Base-by-base conservation (phyloP, 768 basidiomycete genomes). In the Tubosaeta brunneosetosa region DNA sequence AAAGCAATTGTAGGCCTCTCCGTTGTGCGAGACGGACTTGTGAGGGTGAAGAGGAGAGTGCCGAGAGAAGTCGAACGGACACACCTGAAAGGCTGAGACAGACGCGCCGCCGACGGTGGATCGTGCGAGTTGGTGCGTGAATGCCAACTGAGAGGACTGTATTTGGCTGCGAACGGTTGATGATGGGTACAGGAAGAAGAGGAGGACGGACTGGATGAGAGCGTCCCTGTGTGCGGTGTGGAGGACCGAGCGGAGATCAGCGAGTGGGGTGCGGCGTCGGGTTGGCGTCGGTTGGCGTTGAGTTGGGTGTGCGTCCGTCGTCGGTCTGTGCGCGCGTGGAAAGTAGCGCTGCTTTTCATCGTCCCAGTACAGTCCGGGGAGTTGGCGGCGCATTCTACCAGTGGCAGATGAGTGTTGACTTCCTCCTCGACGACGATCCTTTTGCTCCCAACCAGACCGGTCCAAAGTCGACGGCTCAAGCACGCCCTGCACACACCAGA, bases 401-500 rank as follows among this genome's bases (percentile, higher is more conserved):
- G n/a, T n/a, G n/a, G 31, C 9, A 29, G 29, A 29, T 29, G 29
- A 29, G 11, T 27, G 27, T 26, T 25, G 12, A 10, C 27, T 8
- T 16, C 43, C 43, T 87, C 17, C 71, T 86, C 25, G 86, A 88
- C 59, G 82, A 84, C 47, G 87, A 89, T 60, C 87, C 87, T 2
- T 89, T 89, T 59, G 87, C 87, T 72, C 85, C 43, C 53, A 55
- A 29, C 42, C 56, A 47, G 36, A 37, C 47, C 1, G 68, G 69
- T n/a, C 69, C 71, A 2, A 66, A 58, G 50, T 74, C 73, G 2
- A 68, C 68, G 11, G 63, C 66, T 3, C 73, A 73, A 53, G 57
- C 50, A 22, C 74, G 68, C 25, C 74, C 76, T 1, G 76, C 76
- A 1, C 55, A 71, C 47, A 76, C 75, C 11, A 69, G 64, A 16